Conservation (phyloP, 2,329 filamentous ascomycete species). For the Arachnomyces sp. region DNA sequence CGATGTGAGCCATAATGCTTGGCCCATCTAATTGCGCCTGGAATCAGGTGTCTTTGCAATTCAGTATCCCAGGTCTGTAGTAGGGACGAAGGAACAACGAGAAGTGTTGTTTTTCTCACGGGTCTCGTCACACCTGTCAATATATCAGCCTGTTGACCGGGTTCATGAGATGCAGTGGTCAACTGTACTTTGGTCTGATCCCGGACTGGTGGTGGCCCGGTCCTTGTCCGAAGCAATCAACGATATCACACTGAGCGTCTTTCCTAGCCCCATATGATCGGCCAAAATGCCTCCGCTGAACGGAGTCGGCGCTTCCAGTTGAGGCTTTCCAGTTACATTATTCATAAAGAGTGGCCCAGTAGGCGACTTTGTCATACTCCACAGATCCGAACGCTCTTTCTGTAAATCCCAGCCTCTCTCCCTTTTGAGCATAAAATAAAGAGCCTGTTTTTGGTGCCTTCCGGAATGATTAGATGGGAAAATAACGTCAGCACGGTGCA, state of each 20-base stretch:
- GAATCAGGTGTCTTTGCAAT: constrained; percentile 21
- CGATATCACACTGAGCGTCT: constrained; percentile 85
- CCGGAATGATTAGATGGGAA: too few species aligned
- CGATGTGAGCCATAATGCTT: constrained; percentile 25
- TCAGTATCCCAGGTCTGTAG: not conserved
- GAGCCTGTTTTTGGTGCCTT: constrained; percentile 39
- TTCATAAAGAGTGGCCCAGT: constrained; percentile 16
- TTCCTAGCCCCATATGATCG: constrained; percentile 90
- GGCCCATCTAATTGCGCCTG: constrained; percentile 15
- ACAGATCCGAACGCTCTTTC: constrained; percentile 22
- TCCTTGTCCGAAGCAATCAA: constrained; percentile 81
- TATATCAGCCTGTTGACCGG: constrained; percentile 12
- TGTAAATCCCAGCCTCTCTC: constrained; percentile 32
- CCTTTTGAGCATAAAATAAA: constrained; percentile 35
- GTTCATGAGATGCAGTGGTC: not conserved
- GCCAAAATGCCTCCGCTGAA: constrained; percentile 66
- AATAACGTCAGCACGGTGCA: not conserved
- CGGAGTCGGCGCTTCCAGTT: constrained; percentile 23
- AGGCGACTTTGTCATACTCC: constrained; percentile 13
- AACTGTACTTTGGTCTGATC: not conserved
- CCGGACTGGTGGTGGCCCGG: constrained; percentile 73
- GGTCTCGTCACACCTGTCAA: too few species aligned
- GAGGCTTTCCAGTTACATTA: constrained; percentile 19
- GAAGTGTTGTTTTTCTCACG: too few species aligned
- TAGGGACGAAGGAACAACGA: constrained; percentile 4